Evolutionary conservation across 1,284 basidiomycete species (phyloP).

Genomic region (Heterobasidion annosum): DNA sequence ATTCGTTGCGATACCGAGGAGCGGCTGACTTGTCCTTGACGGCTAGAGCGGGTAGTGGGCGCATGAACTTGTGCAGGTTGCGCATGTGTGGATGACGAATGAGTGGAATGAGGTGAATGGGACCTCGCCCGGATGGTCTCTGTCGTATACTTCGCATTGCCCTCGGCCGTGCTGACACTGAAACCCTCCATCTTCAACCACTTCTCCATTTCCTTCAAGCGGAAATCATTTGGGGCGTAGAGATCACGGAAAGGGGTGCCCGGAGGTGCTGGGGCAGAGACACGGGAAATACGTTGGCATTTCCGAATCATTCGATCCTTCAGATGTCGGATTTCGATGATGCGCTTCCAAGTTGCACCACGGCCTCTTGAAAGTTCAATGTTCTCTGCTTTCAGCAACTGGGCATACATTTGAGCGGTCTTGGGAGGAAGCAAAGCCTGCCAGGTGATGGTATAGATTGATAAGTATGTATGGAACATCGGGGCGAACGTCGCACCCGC

Average conservation of each 20-base stretch:
- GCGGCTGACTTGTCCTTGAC: background rate
- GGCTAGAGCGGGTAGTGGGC: constrained; percentile 1
- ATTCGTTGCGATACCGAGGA: background rate
- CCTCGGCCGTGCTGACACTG: constrained; percentile 10
- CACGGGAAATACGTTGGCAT: constrained; percentile 48
- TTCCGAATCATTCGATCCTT: constrained; percentile 76
- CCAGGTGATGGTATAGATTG: constrained; percentile 44
- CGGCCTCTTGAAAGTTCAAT: constrained; percentile 49
- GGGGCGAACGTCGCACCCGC: constrained; percentile 36
- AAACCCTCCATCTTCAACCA: constrained; percentile 45
- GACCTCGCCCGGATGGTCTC: constrained; percentile 9
- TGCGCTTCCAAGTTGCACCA: constrained; percentile 49
- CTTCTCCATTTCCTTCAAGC: constrained; percentile 68
- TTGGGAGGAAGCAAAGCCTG: constrained; percentile 64
- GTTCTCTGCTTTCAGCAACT: constrained; percentile 52
- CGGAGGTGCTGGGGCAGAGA: constrained; percentile 22
- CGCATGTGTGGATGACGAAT: constrained; percentile 3
- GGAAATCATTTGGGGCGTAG: constrained; percentile 60
- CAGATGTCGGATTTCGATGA: constrained; percentile 63
- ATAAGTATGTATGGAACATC: constrained; percentile 52
- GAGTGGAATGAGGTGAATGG: constrained; percentile 6
- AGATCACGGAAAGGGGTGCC: constrained; percentile 44
- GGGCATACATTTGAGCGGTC: constrained; percentile 58
- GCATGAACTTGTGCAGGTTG: constrained; percentile 1
- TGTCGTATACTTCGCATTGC: constrained; percentile 11